phyloP scores from a whole-genome alignment of 768 basidiomycete species.

The Naganishia randhawae region DNA sequence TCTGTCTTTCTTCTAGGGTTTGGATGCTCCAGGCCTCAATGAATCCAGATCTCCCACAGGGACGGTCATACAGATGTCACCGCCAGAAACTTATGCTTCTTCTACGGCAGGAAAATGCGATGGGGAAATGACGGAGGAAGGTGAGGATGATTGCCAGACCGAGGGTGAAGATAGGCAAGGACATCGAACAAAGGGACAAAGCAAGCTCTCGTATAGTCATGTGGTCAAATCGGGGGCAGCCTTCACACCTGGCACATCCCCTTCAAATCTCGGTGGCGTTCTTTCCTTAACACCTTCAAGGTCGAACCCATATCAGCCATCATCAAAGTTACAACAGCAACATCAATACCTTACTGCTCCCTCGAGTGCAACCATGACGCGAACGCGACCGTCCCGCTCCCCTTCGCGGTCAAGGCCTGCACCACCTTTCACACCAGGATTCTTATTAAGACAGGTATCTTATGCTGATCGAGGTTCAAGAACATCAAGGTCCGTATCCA shows the following conservation, averaged over 20 bases:
- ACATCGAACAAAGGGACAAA: background rate
- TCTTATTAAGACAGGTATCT: background rate
- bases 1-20: background rate
- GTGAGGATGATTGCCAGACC: background rate
- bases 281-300: background rate
- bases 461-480: background rate
- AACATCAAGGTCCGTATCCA: background rate
- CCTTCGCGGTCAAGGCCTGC: background rate
- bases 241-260: background rate
- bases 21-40: background rate
- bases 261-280: background rate
- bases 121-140: background rate
- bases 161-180: background rate
- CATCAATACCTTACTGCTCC: slow-evolving; percentile 11
- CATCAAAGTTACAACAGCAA: background rate
- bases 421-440: slow-evolving; percentile 2
- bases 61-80: background rate
- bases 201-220: slow-evolving; percentile 15
- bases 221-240: slow-evolving; percentile 1
- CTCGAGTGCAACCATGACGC: slow-evolving; percentile 1
- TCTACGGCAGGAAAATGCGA: background rate
- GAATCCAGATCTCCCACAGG: slow-evolving; percentile 15
- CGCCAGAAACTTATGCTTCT: background rate
- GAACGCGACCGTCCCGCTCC: slow-evolving; percentile 3
- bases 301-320: background rate